Base-by-base conservation (phyloP, 352 stramenopile species). In the Phytophthora foliorum region DNA sequence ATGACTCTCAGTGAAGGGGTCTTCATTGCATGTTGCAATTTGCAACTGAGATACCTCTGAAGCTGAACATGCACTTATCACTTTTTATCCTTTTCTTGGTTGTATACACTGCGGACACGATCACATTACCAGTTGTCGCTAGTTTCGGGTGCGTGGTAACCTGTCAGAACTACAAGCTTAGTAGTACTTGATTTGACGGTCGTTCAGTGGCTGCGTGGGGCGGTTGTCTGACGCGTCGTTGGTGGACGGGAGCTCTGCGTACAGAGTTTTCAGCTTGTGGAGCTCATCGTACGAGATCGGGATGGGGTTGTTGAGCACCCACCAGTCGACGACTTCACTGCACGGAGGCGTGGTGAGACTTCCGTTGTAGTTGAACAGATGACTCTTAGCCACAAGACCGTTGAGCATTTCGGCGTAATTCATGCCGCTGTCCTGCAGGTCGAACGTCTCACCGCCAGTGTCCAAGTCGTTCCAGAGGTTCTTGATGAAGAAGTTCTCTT, bases 331-430 rank as follows among this genome's bases (percentile, higher is more conserved):
- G 48, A 78, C 75, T 67, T 89, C 82, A 36, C 60, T 81, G 68
- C 82, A 90, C 27, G 75, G 75, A 9, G 82, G 82, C 24, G 82
- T 89, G 16, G 82, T 90, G 17, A 90, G 60, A 24, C 78, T 88
- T 22, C 82, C 82, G n/a, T 61, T 69, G 69, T 90, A 89, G 69
- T 88, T 86, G 72, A 90, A 88, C 21, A 92, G 34, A 55, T 89
- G 77, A 58, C 77, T 90, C 36, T 70, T 77, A n/a, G 62, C 50
- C 9, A 91, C 72, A n/a, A 86, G 63, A 6, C 54, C 50, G 38
- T 78, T 87, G 24, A 91, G 64, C 59, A 87, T 10, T 31, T 91
- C 75, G 1, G 86, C 81, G 59, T 91, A 91, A 69, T 84, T 84
- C 65, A 86, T 31, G 67, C 53, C 66, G 3, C n/a, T 57, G 8